Conservation (phyloP, 192 early-diverging fungal species). For the Backusella morwellensis region DNA sequence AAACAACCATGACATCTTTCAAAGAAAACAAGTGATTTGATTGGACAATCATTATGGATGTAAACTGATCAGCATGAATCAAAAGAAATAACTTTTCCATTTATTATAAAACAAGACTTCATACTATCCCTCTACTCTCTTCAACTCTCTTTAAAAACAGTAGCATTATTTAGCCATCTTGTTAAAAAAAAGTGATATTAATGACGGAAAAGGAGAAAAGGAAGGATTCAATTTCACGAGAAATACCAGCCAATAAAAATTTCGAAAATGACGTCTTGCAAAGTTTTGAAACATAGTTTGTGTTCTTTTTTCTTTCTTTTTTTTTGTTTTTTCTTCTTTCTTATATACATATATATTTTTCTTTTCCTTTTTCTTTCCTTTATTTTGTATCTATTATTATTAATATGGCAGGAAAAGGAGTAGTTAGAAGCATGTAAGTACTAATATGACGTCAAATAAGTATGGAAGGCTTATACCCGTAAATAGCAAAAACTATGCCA, state of each 20-base stretch:
- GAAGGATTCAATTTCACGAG: neutral
- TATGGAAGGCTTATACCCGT: neutral
- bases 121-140: neutral
- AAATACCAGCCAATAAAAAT: neutral
- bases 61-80: neutral
- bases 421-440: constrained; percentile 34
- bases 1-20: neutral
- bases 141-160: neutral
- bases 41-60: neutral
- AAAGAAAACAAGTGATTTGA: neutral
- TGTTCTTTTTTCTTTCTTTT: neutral
- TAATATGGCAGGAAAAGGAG: constrained; percentile 27
- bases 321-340: too few species aligned
- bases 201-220: neutral
- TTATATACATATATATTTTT: neutral
- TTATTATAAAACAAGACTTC: neutral
- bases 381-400: constrained; percentile 7
- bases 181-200: neutral
- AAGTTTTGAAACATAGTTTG: neutral
- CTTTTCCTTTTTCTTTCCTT: constrained; percentile 1
- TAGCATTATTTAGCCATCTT: neutral
- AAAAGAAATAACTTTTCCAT: neutral
- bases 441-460: constrained; percentile 38
- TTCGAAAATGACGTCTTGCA: neutral
- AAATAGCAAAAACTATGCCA: constrained; percentile 82